These are phyloP conservation scores for Astrocystis sublimbata DNA, from an alignment of 495 filamentous ascomycete species.

Conservation along the genomic window DNA sequence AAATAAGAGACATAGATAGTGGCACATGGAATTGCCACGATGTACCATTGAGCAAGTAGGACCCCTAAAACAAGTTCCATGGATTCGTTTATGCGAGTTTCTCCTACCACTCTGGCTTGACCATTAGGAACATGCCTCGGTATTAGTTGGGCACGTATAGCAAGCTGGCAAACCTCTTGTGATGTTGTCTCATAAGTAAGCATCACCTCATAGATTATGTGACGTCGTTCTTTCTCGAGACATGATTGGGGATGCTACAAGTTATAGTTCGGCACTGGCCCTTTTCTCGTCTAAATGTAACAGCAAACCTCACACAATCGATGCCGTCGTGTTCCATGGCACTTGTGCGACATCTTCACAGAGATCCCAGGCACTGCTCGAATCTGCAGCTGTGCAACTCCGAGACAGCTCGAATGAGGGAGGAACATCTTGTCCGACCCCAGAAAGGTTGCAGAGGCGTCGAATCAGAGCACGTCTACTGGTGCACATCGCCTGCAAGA, in stretches of 20 bases:
- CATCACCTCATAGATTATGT: background rate
- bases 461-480: background rate
- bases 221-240: background rate
- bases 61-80: background rate
- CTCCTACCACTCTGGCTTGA: background rate
- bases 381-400: conserved; percentile 3
- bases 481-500: background rate
- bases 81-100: background rate
- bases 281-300: conserved; percentile 1
- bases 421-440: background rate
- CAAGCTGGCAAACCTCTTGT: conserved; percentile 8
- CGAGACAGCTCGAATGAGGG: conserved; percentile 2
- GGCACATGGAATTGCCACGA: background rate
- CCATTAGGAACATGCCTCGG: background rate
- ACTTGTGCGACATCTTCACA: conserved; percentile 6
- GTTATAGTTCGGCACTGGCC: background rate
- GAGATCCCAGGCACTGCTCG: conserved; percentile 5
- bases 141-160: background rate
- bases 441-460: background rate
- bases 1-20: background rate
- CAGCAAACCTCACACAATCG: background rate
- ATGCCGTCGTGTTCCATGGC: background rate
- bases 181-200: conserved; percentile 10
- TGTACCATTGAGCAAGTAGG: background rate
- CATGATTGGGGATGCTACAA: too few species aligned